Evolutionary conservation across 2,329 filamentous ascomycete genomes (phyloP), one percentile per base, ranked within the genome.

Genomic region (Pseudopithomyces chartarum): DNA sequence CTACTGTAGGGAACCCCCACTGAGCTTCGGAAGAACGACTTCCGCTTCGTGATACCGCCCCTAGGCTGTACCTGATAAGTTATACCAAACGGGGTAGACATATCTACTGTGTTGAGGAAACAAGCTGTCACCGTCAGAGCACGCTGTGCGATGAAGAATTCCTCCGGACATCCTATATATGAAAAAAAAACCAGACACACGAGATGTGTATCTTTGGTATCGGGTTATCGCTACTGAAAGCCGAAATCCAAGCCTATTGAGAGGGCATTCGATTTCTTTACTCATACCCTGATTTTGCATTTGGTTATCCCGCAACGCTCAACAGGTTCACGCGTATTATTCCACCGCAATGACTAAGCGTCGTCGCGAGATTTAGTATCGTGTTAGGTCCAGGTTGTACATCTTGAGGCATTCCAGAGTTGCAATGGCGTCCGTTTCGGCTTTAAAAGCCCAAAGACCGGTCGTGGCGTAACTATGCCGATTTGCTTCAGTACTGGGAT

Each of bases 401-500:
- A 17, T 7, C 6, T n/a, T 39, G 36, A n/a, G 15, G 17, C 6
- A 44, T 13, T 6, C 40, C 40, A 13, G 7, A 1, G 20, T 5
- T 13, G 19, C 43, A 46, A 33, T 3, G 32, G 13, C 7, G 5
- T 33, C 43, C 43, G 7, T 46, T 46, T 15, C 43, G 43, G 6
- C 15, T 33, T 3, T 32, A 8, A 8, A 8, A 7, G 15, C 23
- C 43, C 23, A 46, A 1, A 19, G 4, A 13, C 6, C 10, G 23
- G 17, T 6, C 6, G 4, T 23, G 15, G 1, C 43, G 43, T 33
- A 46, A 46, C 11, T 2, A 46, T 17, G 43, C 23, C 26, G 43
- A 46, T 34, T 32, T 47, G 6, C 44, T 47, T 7, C 44, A 26
- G 15, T 47, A 47, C 44, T 47, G 44, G 44, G 44, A 47, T 11